phyloP scores from a whole-genome alignment of 1,139 yeast genomes.

The Blastobotrys illinoisensis region DNA sequence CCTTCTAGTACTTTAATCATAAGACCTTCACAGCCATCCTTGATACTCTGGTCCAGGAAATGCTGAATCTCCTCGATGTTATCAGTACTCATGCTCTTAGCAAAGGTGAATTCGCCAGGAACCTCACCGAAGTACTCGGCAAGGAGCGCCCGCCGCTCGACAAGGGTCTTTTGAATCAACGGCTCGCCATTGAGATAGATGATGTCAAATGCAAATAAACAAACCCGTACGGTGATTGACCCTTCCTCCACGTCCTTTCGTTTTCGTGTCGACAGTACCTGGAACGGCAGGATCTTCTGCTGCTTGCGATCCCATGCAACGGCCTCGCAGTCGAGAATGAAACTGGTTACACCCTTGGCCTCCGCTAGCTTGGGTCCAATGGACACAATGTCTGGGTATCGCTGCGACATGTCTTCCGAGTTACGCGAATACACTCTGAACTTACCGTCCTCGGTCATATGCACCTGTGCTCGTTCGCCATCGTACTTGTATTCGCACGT shows the following conservation, averaged over 20 bases:
- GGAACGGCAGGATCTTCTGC: conserved; percentile 83
- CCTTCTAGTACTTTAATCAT: conserved; percentile 92
- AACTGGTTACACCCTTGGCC: conserved; percentile 36
- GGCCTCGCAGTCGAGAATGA: conserved; percentile 92
- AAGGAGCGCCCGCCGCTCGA: conserved; percentile 63
- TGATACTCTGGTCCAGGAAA: conserved; percentile 86
- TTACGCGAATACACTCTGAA: conserved; percentile 85
- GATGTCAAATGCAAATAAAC: conserved; percentile 87
- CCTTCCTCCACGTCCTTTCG: conserved; percentile 85
- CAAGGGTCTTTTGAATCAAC: conserved; percentile 59
- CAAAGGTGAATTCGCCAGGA: conserved; percentile 77
- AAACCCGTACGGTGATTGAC: conserved; percentile 84
- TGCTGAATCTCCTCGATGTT: conserved; percentile 68
- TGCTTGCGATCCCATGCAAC: conserved; percentile 93
- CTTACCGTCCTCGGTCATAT: conserved; percentile 57
- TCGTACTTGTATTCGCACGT: conserved; percentile 97
- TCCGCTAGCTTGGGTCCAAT: conserved; percentile 55
- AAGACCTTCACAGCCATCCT: conserved; percentile 89
- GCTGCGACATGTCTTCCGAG: conserved; percentile 93
- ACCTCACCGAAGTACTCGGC: conserved; percentile 52
- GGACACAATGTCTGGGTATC: conserved; percentile 84
- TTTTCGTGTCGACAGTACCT: conserved; percentile 84
- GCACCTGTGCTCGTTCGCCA: conserved; percentile 97
- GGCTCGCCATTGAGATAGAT: conserved; percentile 68
- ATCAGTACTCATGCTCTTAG: conserved; percentile 66